Conservation (phyloP, 306 rosid genomes). For the Cucurbita ficifolia region DNA sequence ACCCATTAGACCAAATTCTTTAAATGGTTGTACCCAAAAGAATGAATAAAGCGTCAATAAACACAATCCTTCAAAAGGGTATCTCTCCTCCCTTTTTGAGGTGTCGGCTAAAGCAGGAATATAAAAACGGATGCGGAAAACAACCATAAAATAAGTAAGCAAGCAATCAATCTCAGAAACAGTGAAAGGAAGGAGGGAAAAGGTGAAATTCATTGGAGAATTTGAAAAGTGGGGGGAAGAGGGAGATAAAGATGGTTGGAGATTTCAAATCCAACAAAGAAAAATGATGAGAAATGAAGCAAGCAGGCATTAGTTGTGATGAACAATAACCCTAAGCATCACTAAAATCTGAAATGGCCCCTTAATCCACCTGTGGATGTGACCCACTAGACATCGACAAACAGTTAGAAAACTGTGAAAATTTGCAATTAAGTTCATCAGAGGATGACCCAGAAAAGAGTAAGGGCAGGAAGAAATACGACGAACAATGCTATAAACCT, state of each 20-base stretch:
- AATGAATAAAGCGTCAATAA: background rate
- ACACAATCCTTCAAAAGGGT: background rate
- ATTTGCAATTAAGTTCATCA: background rate
- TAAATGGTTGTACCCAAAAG: background rate
- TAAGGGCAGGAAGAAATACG: constrained; percentile 2
- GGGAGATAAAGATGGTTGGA: background rate
- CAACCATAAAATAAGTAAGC: background rate
- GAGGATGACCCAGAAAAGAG: background rate
- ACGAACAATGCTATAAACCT: constrained; percentile 18
- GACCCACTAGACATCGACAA: constrained; percentile 43
- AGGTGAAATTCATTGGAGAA: background rate
- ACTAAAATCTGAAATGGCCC: constrained; percentile 5
- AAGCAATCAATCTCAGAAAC: constrained; percentile 1
- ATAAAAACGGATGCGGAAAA: background rate
- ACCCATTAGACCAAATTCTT: background rate
- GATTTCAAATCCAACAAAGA: background rate
- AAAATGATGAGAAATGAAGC: background rate
- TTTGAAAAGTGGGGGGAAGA: background rate
- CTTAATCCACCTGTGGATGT: constrained; percentile 40
- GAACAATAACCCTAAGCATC: background rate
- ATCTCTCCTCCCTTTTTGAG: background rate
- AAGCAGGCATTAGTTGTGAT: background rate
- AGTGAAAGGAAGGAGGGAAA: background rate
- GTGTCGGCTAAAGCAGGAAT: background rate
- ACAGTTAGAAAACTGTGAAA: constrained; percentile 24